Base-by-base conservation (phyloP, 164 flowering plant genomes). In the Magnolia changhungtana region DNA sequence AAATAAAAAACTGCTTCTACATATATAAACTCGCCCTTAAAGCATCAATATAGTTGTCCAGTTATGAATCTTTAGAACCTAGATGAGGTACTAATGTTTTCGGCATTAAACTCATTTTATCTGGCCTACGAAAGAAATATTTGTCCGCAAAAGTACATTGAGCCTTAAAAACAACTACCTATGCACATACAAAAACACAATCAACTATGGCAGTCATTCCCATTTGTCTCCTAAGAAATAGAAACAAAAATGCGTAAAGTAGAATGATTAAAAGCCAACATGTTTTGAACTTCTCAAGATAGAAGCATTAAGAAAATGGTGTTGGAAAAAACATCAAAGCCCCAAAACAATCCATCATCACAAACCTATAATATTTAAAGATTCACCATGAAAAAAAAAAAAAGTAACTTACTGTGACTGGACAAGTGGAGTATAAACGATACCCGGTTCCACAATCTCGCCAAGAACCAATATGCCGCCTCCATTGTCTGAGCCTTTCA, bases 391-490 rank as follows among this genome's bases (percentile, higher is more conserved):
- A 9, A 55, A 51, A 13, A 51, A 51, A 37, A 67, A 9, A 23
- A 67, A 70, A 20, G 64, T 71, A 75, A 82, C 90, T 66, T 88
- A 96, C 98, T 88, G 94, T 79, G 89, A 86, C 67, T 90, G 90
- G 37, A 93, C 93, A 76, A 96, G 96, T 3, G 98, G 96, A 69
- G 87, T 92, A 80, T 90, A 96, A 71, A 94, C 98, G 5, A 94
- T 89, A 69, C 86, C 86, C 20, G 98, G 97, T 75, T 92, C 93
- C 78, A 94, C 87, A 73, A 94, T 88, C 79, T 90, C 90, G 20
- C 99, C 99, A 37, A 96, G 88, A 59, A 96, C 99, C 86, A 94
- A 83, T 82, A 94, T 87, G 63, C 99, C 99, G 7, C 99, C 99
- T 45, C 98, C 98, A 68, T 73, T 76, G 58, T 72, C 82, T 65